Conservation (phyloP, 331 rosid species). For the Telfairia occidentalis region DNA sequence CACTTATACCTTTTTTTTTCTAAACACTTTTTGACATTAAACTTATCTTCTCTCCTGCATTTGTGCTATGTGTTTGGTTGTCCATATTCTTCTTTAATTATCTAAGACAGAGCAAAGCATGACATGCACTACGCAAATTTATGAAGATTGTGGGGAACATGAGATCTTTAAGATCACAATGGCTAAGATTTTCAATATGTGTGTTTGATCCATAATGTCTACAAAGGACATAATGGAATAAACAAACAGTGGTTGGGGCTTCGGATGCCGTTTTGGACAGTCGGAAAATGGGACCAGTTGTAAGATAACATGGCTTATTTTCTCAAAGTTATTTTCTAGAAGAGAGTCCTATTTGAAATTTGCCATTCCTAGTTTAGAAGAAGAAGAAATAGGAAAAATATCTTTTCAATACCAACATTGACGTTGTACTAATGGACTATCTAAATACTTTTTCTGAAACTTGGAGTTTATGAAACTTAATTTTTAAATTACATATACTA, state of each 20-base stretch:
- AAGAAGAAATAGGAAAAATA: too few species aligned
- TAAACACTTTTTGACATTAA: background rate
- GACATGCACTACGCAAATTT: background rate
- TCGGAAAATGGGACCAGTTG: background rate
- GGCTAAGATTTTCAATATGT: constrained; percentile 4
- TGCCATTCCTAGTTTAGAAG: background rate
- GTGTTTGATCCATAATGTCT: background rate
- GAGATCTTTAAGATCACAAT: background rate
- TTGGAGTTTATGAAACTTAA: too few species aligned
- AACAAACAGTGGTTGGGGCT: background rate
- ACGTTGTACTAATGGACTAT: too few species aligned
- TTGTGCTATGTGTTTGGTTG: background rate
- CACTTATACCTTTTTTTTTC: background rate
- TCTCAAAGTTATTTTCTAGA: background rate
- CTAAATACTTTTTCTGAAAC: too few species aligned
- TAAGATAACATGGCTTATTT: background rate
- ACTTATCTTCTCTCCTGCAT: background rate
- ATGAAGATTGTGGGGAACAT: background rate
- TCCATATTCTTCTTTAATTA: background rate
- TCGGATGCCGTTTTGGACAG: background rate
- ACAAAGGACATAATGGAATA: background rate
- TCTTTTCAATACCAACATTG: background rate
- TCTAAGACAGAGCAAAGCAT: background rate
- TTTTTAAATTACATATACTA: too few species aligned
- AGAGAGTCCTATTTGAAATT: background rate